Conservation (phyloP, 164 flowering plant genomes). For the Aristolochia californica region DNA sequence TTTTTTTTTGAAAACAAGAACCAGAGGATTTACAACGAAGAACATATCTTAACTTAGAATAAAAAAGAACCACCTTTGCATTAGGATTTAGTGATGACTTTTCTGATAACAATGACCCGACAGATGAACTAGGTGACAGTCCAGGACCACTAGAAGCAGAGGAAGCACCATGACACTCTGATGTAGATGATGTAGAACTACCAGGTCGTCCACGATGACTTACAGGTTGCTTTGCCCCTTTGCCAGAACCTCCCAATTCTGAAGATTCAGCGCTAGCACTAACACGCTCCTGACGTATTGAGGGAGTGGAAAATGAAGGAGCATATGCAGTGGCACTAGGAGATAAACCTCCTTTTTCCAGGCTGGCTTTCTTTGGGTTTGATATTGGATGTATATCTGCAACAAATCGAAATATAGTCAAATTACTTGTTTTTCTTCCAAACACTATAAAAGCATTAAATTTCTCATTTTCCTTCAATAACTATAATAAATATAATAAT, state of each 20-base stretch:
- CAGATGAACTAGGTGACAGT: slow-evolving; percentile 83
- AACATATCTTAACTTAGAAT: background rate
- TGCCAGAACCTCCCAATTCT: slow-evolving; percentile 28
- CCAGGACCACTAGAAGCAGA: slow-evolving; percentile 45
- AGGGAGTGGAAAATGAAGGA: slow-evolving; percentile 22
- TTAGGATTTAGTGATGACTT: slow-evolving; percentile 83
- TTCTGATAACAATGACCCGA: slow-evolving; percentile 84
- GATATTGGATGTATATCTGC: slow-evolving; percentile 24
- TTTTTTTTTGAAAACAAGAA: background rate
- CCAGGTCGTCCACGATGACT: slow-evolving; percentile 38
- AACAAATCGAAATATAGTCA: background rate
- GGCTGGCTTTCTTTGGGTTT: slow-evolving; percentile 21
- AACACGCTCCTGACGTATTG: slow-evolving; percentile 25
- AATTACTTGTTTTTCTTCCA: too few relatives aligned
- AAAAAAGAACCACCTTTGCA: slow-evolving; percentile 62
- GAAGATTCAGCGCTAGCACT: slow-evolving; percentile 20
- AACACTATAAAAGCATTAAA: too few relatives aligned
- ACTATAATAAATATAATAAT: too few relatives aligned
- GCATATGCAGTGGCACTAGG: slow-evolving; percentile 28
- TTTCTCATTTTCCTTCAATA: too few relatives aligned
- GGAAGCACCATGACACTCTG: slow-evolving; percentile 39
- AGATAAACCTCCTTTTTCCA: slow-evolving; percentile 32
- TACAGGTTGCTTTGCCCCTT: slow-evolving; percentile 26
- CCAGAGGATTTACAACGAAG: background rate
- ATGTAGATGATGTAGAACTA: slow-evolving; percentile 60